These are phyloP conservation scores for Proliferodiscus dingleyae DNA, from an alignment of 2,329 filamentous ascomycete genomes.

Conservation along the genomic window DNA sequence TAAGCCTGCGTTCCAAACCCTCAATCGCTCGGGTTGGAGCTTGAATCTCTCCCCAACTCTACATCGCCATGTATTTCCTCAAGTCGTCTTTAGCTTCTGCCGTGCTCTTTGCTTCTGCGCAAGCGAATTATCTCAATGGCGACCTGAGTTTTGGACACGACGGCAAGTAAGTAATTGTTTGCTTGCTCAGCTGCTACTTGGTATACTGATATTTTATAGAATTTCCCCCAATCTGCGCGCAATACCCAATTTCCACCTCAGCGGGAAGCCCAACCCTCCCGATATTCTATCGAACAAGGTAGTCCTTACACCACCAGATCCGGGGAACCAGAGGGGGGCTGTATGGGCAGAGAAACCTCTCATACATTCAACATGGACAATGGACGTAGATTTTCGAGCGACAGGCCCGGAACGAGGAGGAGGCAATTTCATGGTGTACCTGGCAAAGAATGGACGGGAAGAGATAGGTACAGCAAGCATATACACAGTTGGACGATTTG, in stretches of 20 bases:
- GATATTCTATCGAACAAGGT: constrained; percentile 81
- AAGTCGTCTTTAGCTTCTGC: constrained; percentile 21
- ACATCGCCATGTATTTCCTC: constrained; percentile 19
- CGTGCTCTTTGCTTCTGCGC: constrained; percentile 25
- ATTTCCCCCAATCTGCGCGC: constrained; percentile 29
- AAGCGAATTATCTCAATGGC: constrained; percentile 29
- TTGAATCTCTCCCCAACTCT: constrained; percentile 2
- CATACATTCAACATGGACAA: constrained; percentile 66
- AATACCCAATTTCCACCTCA: constrained; percentile 29
- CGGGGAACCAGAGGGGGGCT: constrained; percentile 78
- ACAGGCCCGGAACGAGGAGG: constrained; percentile 79
- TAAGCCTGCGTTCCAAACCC: constrained; percentile 1
- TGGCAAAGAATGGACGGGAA: constrained; percentile 63
- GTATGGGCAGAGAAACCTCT: constrained; percentile 69
- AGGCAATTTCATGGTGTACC: constrained; percentile 93
- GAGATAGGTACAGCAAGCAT: constrained; percentile 69
- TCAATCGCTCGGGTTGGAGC: constrained; percentile 7
- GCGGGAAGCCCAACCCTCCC: constrained; percentile 45
- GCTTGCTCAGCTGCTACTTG: neutral
- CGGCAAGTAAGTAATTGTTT: constrained; percentile 25
- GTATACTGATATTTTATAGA: constrained; percentile 17
- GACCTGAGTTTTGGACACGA: constrained; percentile 42
- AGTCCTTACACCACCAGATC: constrained; percentile 82
- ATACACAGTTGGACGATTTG: constrained; percentile 79
- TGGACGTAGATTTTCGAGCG: constrained; percentile 82